These are phyloP conservation scores for Cercospora citrullina DNA, from an alignment of 2,329 filamentous ascomycete genomes.

Conservation along the genomic window DNA sequence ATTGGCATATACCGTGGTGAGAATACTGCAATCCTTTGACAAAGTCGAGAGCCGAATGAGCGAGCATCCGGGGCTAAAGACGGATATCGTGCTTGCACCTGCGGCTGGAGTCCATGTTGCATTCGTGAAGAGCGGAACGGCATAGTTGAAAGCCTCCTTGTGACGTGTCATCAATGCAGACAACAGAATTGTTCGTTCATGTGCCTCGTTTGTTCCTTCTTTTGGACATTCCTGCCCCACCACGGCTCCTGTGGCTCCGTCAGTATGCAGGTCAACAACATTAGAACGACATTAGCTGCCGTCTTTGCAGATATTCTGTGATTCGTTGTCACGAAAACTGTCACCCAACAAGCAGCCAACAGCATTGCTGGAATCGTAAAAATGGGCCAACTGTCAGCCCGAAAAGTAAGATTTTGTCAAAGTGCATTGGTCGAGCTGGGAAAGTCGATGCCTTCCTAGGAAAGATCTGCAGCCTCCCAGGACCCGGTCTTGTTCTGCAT, in stretches of 20 bases:
- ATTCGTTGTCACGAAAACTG: not conserved
- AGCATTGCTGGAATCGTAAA: not conserved
- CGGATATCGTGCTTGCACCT: constrained; percentile 53
- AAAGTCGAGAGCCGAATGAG: constrained; percentile 42
- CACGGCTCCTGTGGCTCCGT: not conserved
- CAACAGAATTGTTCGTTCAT: not conserved
- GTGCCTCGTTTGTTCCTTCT: not conserved
- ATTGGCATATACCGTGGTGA: constrained; percentile 51
- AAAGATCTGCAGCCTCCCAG: not conserved
- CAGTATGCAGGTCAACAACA: not conserved
- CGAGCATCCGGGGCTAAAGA: constrained; percentile 44
- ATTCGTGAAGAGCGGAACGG: constrained; percentile 34
- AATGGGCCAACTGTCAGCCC: not conserved
- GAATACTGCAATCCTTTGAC: constrained; percentile 49
- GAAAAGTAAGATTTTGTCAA: not conserved
- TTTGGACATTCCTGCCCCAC: not conserved
- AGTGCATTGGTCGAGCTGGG: not conserved
- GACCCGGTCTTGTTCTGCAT: not conserved
- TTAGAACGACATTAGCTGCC: not conserved
- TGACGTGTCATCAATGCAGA: not conserved
- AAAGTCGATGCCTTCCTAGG: not conserved
- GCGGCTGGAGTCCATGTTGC: constrained; percentile 43
- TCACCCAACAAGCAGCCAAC: not conserved
- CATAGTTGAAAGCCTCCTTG: not conserved
- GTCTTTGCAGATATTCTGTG: not conserved